Conservation (phyloP, 2,329 filamentous ascomycete genomes). For the Xylaria sp. region DNA sequence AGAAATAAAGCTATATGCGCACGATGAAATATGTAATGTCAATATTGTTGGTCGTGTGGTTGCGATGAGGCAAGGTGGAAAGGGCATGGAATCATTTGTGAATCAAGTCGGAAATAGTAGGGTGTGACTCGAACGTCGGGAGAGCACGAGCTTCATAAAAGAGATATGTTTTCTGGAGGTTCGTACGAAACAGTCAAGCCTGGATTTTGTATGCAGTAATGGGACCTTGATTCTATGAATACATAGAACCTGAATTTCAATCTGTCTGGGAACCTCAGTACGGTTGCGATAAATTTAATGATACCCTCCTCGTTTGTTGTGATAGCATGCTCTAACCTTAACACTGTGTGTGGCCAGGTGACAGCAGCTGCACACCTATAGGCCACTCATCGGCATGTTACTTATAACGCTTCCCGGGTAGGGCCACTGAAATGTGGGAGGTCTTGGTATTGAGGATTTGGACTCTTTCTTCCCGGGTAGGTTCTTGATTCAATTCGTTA, state of each 20-base stretch:
- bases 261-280: not conserved
- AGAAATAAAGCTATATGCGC: not conserved
- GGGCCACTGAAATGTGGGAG: not conserved
- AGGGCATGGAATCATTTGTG: constrained; percentile 29
- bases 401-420: not conserved
- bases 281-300: not conserved
- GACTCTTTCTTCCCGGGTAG: too few relatives aligned
- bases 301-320: not conserved
- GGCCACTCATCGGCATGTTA: too few relatives aligned
- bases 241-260: not conserved
- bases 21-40: not conserved
- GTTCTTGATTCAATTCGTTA: too few relatives aligned
- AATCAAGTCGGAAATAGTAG: constrained; percentile 13
- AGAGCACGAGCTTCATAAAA: not conserved
- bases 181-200: not conserved
- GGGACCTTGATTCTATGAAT: not conserved
- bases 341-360: constrained; percentile 5
- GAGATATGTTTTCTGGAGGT: not conserved
- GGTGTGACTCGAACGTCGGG: not conserved
- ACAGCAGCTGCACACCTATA: not conserved
- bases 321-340: not conserved
- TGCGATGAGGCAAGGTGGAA: constrained; percentile 8
- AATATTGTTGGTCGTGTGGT: constrained; percentile 6
- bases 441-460: not conserved
- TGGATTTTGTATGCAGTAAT: not conserved